A percentile compares a stretch with the other conserved stretches of the same genome.
phyloP scores from a whole-genome alignment of 768 basidiomycete species.

The Gymnopilus dilepis region DNA sequence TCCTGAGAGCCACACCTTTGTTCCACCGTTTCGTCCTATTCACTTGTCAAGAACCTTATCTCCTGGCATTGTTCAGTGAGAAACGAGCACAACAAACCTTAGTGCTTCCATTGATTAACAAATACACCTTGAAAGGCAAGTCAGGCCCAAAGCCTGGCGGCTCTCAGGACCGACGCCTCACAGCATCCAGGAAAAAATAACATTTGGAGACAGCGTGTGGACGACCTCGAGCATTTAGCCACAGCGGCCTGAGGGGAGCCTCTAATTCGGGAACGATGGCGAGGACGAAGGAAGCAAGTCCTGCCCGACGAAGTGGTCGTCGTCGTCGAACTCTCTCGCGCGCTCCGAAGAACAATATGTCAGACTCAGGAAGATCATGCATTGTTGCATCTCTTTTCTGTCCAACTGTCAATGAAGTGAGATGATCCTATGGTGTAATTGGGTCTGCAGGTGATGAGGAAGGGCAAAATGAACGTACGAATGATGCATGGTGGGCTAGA shows the following conservation, averaged over 20 bases:
- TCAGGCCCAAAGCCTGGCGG: not conserved
- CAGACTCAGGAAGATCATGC: not conserved
- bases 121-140: slow-evolving; percentile 1
- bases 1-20: not conserved
- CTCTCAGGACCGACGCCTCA: not conserved
- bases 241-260: not conserved
- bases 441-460: not conserved
- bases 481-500: not conserved
- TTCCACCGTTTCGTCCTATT: not conserved
- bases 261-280: not conserved
- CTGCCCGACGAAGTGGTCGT: not conserved
- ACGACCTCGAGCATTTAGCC: not conserved
- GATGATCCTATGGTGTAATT: slow-evolving; percentile 1
- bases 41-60: not conserved
- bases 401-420: slow-evolving; percentile 8
- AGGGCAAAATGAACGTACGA: not conserved
- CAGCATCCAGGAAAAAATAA: not conserved
- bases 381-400: slow-evolving; percentile 4
- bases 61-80: not conserved
- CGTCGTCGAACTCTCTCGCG: not conserved
- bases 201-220: slow-evolving; percentile 7
- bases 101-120: slow-evolving; percentile 7
- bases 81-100: slow-evolving; percentile 5
- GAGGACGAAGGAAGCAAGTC: slow-evolving; percentile 3
- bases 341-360: not conserved